phyloP scores from a whole-genome alignment of 2,329 filamentous ascomycete species.

The Aspergillus uvarum region DNA sequence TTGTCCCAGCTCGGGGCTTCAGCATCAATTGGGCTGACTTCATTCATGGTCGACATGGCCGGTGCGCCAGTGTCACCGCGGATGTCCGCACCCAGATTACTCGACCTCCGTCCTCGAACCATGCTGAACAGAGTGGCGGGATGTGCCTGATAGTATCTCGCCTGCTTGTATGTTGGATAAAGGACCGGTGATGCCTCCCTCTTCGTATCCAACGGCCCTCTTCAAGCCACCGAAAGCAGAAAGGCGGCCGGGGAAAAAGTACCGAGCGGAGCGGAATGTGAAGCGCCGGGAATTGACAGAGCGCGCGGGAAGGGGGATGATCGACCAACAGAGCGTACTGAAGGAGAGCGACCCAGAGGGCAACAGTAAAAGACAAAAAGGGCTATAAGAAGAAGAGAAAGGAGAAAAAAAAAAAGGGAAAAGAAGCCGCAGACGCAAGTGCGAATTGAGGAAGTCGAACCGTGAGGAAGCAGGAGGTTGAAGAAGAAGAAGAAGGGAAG shows the following conservation, averaged over 20 bases:
- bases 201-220: background rate
- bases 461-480: background rate
- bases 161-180: background rate
- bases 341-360: background rate
- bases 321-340: background rate
- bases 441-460: background rate
- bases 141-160: background rate
- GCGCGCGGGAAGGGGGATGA: background rate
- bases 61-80: constrained; percentile 48
- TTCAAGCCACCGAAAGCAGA: background rate
- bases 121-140: constrained; percentile 22
- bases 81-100: constrained; percentile 48
- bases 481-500: constrained; percentile 2
- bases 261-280: constrained; percentile 4
- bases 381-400: background rate
- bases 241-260: background rate
- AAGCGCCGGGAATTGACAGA: background rate
- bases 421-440: background rate
- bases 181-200: background rate
- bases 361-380: background rate
- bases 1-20: constrained; percentile 32
- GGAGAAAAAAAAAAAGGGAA: background rate
- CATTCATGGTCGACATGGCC: constrained; percentile 48
- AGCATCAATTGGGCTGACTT: constrained; percentile 33
- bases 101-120: constrained; percentile 45